Percentiles rank a stretch among this genome's conserved stretches.
Conservation (phyloP, 1,284 basidiomycete species). For the Naganishia sp. region DNA sequence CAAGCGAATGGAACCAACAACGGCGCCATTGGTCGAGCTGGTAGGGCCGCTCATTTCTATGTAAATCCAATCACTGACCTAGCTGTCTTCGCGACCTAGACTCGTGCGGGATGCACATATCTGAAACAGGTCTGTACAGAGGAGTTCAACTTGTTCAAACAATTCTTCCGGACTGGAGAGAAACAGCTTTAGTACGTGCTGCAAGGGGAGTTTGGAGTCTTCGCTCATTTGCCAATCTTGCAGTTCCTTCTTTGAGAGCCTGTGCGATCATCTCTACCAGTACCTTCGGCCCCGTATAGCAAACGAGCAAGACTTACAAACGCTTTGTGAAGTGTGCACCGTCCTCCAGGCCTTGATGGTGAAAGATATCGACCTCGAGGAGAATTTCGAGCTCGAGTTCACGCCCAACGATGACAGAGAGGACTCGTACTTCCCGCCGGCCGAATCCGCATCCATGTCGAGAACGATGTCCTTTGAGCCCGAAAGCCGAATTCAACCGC, state of each 20-base stretch:
- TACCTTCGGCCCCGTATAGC: constrained; percentile 88
- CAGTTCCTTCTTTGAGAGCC: constrained; percentile 80
- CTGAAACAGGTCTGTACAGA: constrained; percentile 83
- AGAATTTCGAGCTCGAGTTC: constrained; percentile 49
- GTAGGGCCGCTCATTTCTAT: constrained; percentile 55
- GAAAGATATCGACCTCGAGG: constrained; percentile 60
- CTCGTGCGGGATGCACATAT: constrained; percentile 82
- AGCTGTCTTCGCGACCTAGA: constrained; percentile 56
- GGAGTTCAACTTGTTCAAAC: constrained; percentile 78
- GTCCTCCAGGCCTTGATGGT: constrained; percentile 92
- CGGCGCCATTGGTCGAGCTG: constrained; percentile 78
- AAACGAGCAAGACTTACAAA: constrained; percentile 80
- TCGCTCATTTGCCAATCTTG: constrained; percentile 21
- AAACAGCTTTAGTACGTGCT: constrained; percentile 74
- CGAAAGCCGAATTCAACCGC: constrained; percentile 28
- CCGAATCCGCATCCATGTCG: constrained; percentile 1
- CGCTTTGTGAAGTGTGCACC: constrained; percentile 88
- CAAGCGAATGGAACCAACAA: constrained; percentile 70
- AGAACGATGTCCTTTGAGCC: constrained; percentile 25
- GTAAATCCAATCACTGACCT: not conserved
- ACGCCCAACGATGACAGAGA: constrained; percentile 31
- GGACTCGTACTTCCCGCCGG: constrained; percentile 31
- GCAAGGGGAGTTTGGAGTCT: not conserved
- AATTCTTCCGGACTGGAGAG: constrained; percentile 83
- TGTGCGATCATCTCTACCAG: constrained; percentile 91